Conservation (phyloP, 352 stramenopile genomes). For the Pilasporangium apinafurcum region DNA sequence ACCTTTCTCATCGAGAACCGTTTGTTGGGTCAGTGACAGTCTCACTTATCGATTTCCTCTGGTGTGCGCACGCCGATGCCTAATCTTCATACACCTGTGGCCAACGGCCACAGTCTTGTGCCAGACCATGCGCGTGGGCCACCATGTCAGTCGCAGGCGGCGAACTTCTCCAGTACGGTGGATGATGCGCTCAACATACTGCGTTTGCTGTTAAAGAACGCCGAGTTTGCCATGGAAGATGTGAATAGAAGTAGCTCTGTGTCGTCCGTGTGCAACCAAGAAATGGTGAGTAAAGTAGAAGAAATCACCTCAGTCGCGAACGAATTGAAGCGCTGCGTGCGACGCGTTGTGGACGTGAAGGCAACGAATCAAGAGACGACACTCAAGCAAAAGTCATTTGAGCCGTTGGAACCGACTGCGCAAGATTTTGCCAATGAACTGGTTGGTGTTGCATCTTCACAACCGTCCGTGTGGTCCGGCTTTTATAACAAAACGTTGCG, state of each 20-base stretch:
- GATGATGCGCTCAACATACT: constrained; percentile 19
- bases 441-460: no score
- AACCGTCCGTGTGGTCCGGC: constrained; percentile 81
- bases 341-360: not conserved
- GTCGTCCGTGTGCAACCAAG: not conserved
- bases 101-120: not conserved
- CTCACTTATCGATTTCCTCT: no score
- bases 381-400: constrained; percentile 30
- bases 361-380: not conserved
- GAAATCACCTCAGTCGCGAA: constrained; percentile 3
- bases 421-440: constrained; percentile 10
- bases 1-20: no score
- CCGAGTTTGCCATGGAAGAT: constrained; percentile 13
- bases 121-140: not conserved
- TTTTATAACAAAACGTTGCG: constrained; percentile 89
- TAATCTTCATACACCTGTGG: no score
- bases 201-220: constrained; percentile 4
- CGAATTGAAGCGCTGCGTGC: constrained; percentile 21
- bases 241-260: no score
- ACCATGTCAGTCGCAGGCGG: no score
- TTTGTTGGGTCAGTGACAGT: no score
- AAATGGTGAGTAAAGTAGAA: constrained; percentile 1
- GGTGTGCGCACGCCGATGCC: no score
- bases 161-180: constrained; percentile 12
- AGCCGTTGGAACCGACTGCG: constrained; percentile 33